These are phyloP conservation scores for Suhomyces chickasaworum DNA, from an alignment of 1,139 yeast genomes.

Conservation along the genomic window DNA sequence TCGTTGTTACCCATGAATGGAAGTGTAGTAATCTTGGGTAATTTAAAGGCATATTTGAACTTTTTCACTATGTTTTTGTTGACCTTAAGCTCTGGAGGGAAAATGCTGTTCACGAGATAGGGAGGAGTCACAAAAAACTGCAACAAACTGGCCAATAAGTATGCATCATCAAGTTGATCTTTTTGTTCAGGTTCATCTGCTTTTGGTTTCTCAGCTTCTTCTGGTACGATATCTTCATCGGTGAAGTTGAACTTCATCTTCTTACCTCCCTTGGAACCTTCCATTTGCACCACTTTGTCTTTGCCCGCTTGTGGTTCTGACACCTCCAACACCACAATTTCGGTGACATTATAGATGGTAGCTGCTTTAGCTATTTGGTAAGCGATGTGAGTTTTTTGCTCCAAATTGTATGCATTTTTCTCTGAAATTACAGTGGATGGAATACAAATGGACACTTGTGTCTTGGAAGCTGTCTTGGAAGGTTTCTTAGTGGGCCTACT, in stretches of 20 bases:
- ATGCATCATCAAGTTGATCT: constrained; percentile 34
- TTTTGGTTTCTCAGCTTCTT: constrained; percentile 9
- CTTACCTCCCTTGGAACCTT: constrained; percentile 30
- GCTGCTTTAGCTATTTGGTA: constrained; percentile 82
- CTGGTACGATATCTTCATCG: constrained; percentile 26
- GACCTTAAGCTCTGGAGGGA: constrained; percentile 28
- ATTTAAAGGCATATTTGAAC: constrained; percentile 64
- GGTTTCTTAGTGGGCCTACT: constrained; percentile 37
- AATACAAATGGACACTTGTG: constrained; percentile 56
- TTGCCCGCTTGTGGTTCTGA: constrained; percentile 25
- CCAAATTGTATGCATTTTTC: constrained; percentile 61
- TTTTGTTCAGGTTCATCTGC: constrained; percentile 22
- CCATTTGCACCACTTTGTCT: constrained; percentile 25
- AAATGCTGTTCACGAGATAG: constrained; percentile 66
- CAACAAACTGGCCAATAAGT: constrained; percentile 67
- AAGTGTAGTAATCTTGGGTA: constrained; percentile 71
- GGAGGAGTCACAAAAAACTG: constrained; percentile 89
- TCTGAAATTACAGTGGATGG: constrained; percentile 60
- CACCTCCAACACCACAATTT: constrained; percentile 67
- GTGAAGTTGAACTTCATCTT: constrained; percentile 41
- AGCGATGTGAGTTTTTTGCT: constrained; percentile 71
- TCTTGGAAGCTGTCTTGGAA: constrained; percentile 24
- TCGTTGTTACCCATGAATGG: constrained; percentile 67
- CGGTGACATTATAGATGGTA: constrained; percentile 67
- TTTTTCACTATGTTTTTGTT: constrained; percentile 38